Base-by-base conservation (phyloP, 2,329 filamentous ascomycete genomes). In the Colletotrichum truncatum region DNA sequence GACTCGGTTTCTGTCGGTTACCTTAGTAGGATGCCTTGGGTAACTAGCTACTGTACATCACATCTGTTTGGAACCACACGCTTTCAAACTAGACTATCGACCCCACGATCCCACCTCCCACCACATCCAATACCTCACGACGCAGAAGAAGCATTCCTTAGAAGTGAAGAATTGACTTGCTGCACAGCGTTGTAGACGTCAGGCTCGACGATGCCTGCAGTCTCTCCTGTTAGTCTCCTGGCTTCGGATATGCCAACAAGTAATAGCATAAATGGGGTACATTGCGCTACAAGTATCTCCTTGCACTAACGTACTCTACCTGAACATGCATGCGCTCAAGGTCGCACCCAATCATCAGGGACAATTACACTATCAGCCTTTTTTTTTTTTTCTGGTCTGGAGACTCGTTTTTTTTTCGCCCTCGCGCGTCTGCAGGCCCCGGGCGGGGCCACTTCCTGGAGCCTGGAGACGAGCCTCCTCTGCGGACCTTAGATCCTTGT, bases 361-460 rank as follows among this genome's bases (percentile, higher is more conserved):
- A 23, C 64, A 66, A 48, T 63, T 66, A 58, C 51, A 58, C 46
- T 43, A 38, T 53, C 23, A 52, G 36, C 51, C 58, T 38, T 46
- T 41, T 12, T 66, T 23, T 41, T 12, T 66, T 23, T 57, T 45
- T 36, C 34, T 52, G 59, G 36, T 39, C 45, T 57, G 59, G 52
- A 63, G 63, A 63, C 18, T 48, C 21, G 25, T 38, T n/a, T 39
- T 32, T 49, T 23, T 62, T 46, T 51, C 28, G 18, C 41, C 26
- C 45, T 43, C 46, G 49, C 49, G 32, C 26, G 18, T 23, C 55
- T 39, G 45, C 55, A 41, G 21, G 38, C 36, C 32, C 30, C 34
- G 49, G 56, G 36, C 26, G 57, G 46, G 48, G 36, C n/a, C n/a
- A n/a, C n/a, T n/a, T n/a, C n/a, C n/a, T n/a, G 18, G 25, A 11